Evolutionary conservation across 371 early-diverging fungal genomes (phyloP).

Genomic region (Saksenaea vasiformis): DNA sequence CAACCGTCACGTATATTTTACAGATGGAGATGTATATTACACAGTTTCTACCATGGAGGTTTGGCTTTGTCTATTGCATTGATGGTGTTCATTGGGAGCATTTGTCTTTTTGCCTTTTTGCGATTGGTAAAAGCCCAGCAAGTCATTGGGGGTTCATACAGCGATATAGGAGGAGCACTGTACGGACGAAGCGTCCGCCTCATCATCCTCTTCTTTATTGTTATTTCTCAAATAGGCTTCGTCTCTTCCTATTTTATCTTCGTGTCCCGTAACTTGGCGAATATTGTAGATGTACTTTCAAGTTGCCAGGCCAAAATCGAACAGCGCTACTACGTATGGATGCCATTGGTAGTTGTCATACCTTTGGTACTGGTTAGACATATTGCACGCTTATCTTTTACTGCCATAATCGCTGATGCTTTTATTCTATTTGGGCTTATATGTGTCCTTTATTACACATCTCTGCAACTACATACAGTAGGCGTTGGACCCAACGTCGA

Average conservation of each 20-base stretch:
- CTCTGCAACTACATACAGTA: slow-evolving; percentile 19
- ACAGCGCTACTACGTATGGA: slow-evolving; percentile 53
- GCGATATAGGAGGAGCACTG: slow-evolving; percentile 74
- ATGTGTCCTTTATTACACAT: slow-evolving; percentile 41
- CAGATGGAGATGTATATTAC: background rate
- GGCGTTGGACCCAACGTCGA: slow-evolving; percentile 46
- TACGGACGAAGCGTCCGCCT: slow-evolving; percentile 61
- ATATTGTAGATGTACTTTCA: slow-evolving; percentile 42
- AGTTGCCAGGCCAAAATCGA: slow-evolving; percentile 32
- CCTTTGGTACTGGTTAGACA: slow-evolving; percentile 69
- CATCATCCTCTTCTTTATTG: slow-evolving; percentile 63
- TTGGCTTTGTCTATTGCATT: slow-evolving; percentile 26
- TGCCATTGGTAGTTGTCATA: slow-evolving; percentile 61
- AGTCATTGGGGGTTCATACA: slow-evolving; percentile 67
- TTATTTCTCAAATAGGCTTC: slow-evolving; percentile 67
- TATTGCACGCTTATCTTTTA: slow-evolving; percentile 65
- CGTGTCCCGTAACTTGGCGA: slow-evolving; percentile 45
- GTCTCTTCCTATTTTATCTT: slow-evolving; percentile 52
- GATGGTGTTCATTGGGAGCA: slow-evolving; percentile 26
- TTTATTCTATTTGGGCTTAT: slow-evolving; percentile 69
- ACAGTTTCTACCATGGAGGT: slow-evolving; percentile 34
- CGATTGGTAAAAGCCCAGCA: slow-evolving; percentile 34
- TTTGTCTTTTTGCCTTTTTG: slow-evolving; percentile 33
- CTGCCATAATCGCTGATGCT: slow-evolving; percentile 70
- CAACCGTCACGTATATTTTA: too few relatives aligned